Evolutionary conservation across 176 grass and related monocot genomes (phyloP).

Genomic region (Rhynchospora tenuis): DNA sequence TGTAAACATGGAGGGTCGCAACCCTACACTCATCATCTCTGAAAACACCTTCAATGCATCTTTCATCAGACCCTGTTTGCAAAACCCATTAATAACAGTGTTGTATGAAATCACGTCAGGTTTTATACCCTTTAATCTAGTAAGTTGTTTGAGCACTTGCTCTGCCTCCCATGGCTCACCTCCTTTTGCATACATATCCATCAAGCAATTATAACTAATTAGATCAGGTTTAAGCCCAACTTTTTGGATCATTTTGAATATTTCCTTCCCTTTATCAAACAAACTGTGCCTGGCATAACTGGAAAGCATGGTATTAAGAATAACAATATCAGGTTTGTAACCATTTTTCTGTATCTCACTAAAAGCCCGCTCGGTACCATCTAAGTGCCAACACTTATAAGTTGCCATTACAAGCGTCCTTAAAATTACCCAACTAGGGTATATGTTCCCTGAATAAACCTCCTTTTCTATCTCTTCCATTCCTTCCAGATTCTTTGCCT

Average conservation of each 20-base stretch:
- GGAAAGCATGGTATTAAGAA: conserved; percentile 83
- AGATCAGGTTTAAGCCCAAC: conserved; percentile 57
- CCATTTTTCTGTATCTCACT: conserved; percentile 61
- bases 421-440: conserved; percentile 82
- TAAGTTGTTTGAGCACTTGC: conserved; percentile 62
- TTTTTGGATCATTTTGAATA: conserved; percentile 51
- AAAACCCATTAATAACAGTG: conserved; percentile 92
- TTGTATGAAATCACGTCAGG: conserved; percentile 86
- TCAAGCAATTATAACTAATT: conserved; percentile 81
- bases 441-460: conserved; percentile 57
- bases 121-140: conserved; percentile 37
- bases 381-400: conserved; percentile 58
- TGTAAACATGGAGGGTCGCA: conserved; percentile 57
- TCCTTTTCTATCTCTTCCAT: conserved; percentile 52
- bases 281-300: conserved; percentile 67
- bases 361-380: conserved; percentile 61
- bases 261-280: conserved; percentile 51
- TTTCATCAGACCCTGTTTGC: conserved; percentile 76
- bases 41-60: conserved; percentile 79
- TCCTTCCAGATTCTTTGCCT: conserved; percentile 40
- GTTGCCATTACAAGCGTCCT: conserved; percentile 69
- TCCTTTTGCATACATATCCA: conserved; percentile 84
- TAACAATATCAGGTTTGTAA: conserved; percentile 77
- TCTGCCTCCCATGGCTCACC: conserved; percentile 75
- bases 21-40: conserved; percentile 58